These are phyloP conservation scores for Reticulomyxa filosa DNA, from an alignment of 78 protist genomes.

Conservation along the genomic window DNA sequence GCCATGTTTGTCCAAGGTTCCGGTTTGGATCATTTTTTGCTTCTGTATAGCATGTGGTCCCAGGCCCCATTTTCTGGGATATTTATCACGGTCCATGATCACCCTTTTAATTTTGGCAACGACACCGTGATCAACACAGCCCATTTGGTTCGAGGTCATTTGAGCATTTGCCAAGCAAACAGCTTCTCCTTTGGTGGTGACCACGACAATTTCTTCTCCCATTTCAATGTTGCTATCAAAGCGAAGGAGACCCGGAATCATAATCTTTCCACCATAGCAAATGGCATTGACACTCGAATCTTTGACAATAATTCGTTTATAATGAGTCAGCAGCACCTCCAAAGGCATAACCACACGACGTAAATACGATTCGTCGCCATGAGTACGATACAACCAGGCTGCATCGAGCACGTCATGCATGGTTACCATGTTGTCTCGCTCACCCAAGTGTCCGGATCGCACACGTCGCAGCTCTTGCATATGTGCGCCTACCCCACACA, in stretches of 20 bases:
- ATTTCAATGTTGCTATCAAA: slow-evolving; percentile 69
- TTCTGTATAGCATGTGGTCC: slow-evolving; percentile 69
- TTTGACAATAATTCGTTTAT: slow-evolving; percentile 1
- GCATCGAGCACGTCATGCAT: slow-evolving; percentile 99
- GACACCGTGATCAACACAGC: slow-evolving; percentile 85
- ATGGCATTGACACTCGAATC: slow-evolving; percentile 97
- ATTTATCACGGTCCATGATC: slow-evolving; percentile 97
- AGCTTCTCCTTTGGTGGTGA: slow-evolving; percentile 99
- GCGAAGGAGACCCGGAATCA: slow-evolving; percentile 95
- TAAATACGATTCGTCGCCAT: slow-evolving; percentile 54
- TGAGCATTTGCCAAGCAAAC: slow-evolving; percentile 89
- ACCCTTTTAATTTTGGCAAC: slow-evolving; percentile 99
- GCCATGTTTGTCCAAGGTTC: slow-evolving; percentile 93
- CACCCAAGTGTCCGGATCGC: slow-evolving; percentile 70
- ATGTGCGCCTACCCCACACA: slow-evolving; percentile 91
- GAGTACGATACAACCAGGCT: slow-evolving; percentile 61
- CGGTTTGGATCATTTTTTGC: slow-evolving; percentile 76
- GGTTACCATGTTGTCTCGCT: slow-evolving; percentile 68
- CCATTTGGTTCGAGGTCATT: slow-evolving; percentile 85
- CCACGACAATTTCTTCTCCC: slow-evolving; percentile 85
- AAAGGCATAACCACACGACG: slow-evolving; percentile 88
- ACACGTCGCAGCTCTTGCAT: slow-evolving; percentile 90
- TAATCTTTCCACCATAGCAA: slow-evolving; percentile 91
- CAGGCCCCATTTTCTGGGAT: slow-evolving; percentile 96
- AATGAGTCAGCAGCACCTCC: slow-evolving; percentile 61